These are phyloP conservation scores for Cordyceps militaris DNA, from an alignment of 2,329 filamentous ascomycete species.

Conservation along the genomic window DNA sequence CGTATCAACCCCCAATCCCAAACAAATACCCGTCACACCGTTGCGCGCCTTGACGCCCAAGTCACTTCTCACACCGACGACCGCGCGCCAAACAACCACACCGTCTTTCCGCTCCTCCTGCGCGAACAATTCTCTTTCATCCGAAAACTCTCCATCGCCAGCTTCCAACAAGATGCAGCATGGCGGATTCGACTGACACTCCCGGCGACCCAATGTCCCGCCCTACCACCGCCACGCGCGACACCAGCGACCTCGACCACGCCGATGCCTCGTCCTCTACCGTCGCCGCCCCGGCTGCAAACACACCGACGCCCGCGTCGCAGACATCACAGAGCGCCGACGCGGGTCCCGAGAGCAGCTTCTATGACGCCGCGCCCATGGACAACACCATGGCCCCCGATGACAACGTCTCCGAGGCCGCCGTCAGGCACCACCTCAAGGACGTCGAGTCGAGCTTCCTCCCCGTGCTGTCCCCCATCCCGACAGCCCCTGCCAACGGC, in stretches of 20 bases:
- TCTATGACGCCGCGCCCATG: conserved; percentile 33
- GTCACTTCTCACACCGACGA: background rate
- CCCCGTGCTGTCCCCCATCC: conserved; percentile 50
- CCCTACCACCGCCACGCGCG: conserved; percentile 8
- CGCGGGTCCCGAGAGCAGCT: conserved; percentile 31
- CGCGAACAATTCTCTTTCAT: background rate
- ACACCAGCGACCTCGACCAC: background rate
- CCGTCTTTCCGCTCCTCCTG: background rate
- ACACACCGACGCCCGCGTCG: conserved; percentile 11
- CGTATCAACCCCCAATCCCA: background rate
- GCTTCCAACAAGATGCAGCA: conserved; percentile 10
- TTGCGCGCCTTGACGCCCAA: background rate
- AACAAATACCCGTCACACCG: background rate
- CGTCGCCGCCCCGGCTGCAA: conserved; percentile 12
- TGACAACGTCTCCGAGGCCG: conserved; percentile 47
- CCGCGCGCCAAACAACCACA: background rate
- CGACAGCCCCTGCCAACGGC: conserved; percentile 33
- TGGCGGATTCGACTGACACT: conserved; percentile 10
- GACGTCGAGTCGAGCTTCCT: conserved; percentile 62
- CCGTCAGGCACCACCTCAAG: conserved; percentile 49
- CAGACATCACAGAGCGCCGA: conserved; percentile 10
- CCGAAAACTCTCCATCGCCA: background rate
- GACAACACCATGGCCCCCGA: conserved; percentile 28
- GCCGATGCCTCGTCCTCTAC: conserved; percentile 17
- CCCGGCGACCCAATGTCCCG: conserved; percentile 10